Evolutionary conservation across 768 basidiomycete genomes (phyloP).

Genomic region (Cyathus striatus): DNA sequence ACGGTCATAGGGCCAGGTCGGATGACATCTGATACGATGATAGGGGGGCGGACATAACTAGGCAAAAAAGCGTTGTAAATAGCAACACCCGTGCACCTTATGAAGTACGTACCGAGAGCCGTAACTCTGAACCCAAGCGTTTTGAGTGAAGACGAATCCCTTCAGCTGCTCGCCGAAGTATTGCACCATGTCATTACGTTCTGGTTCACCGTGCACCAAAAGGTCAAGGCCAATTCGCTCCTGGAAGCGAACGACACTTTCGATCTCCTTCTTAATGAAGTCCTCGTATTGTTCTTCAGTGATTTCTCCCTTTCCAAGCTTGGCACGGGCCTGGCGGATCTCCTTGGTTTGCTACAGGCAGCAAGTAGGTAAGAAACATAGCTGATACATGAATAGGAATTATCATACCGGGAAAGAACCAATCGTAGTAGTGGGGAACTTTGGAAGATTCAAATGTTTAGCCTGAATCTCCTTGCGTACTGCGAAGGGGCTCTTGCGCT

Average conservation of each 20-base stretch:
- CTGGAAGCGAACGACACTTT: slow-evolving; percentile 92
- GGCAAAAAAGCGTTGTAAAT: neutral
- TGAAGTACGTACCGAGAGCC: slow-evolving; percentile 75
- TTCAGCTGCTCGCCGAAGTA: slow-evolving; percentile 96
- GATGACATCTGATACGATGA: slow-evolving; percentile 97
- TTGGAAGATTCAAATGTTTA: slow-evolving; percentile 85
- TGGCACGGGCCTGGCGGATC: slow-evolving; percentile 95
- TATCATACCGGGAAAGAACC: slow-evolving; percentile 90
- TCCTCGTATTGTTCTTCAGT: slow-evolving; percentile 85
- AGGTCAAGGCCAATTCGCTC: slow-evolving; percentile 95
- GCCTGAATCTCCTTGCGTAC: slow-evolving; percentile 85
- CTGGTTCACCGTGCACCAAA: slow-evolving; percentile 97
- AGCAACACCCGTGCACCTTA: slow-evolving; percentile 1
- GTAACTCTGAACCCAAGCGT: slow-evolving; percentile 99
- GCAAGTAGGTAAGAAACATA: slow-evolving; percentile 8
- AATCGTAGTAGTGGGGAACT: slow-evolving; percentile 98
- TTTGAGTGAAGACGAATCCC: slow-evolving; percentile 98
- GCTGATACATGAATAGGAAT: neutral
- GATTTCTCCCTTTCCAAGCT: slow-evolving; percentile 88
- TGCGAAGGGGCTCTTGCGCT: slow-evolving; percentile 87
- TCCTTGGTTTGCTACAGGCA: slow-evolving; percentile 93
- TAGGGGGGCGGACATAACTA: slow-evolving; percentile 95
- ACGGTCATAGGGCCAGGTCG: slow-evolving; percentile 93
- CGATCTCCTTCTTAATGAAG: slow-evolving; percentile 98
- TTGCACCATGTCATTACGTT: slow-evolving; percentile 99